Conservation (phyloP, 257 asterid species). For the Ajuga chamaepitys region DNA sequence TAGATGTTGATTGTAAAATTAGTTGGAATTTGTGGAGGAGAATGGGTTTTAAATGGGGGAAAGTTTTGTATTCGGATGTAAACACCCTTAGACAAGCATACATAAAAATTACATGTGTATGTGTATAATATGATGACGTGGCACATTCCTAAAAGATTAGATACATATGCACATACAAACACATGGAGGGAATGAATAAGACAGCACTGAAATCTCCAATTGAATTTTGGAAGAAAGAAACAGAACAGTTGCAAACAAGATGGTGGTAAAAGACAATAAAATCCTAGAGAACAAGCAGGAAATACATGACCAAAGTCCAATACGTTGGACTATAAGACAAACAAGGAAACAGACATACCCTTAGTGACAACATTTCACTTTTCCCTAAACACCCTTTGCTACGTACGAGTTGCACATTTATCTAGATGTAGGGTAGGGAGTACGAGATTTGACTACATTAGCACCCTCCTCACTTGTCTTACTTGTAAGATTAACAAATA, state of each 20-base stretch:
- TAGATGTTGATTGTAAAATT: too few species aligned
- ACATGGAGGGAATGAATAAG: constrained; percentile 17
- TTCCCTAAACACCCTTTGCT: constrained; percentile 30
- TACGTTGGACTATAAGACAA: constrained; percentile 36
- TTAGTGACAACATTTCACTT: constrained; percentile 72
- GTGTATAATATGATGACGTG: too few species aligned
- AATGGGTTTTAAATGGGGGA: too few species aligned
- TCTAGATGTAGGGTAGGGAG: background rate
- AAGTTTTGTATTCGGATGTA: too few species aligned
- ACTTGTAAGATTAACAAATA: too few species aligned
- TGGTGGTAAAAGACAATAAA: constrained; percentile 10
- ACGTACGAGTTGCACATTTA: background rate
- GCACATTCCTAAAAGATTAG: too few species aligned
- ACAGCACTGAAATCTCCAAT: constrained; percentile 8
- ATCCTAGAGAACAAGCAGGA: constrained; percentile 22
- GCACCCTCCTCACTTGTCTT: too few species aligned
- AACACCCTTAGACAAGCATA: too few species aligned
- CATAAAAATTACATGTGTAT: too few species aligned
- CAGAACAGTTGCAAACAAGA: background rate
- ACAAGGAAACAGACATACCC: constrained; percentile 49
- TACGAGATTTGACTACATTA: too few species aligned
- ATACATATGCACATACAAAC: constrained; percentile 7
- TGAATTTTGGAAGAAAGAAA: background rate
- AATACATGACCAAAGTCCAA: constrained; percentile 7
- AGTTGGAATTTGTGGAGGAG: too few species aligned